phyloP scores from a whole-genome alignment of 129 eudicot species.

The Arctium minus region DNA sequence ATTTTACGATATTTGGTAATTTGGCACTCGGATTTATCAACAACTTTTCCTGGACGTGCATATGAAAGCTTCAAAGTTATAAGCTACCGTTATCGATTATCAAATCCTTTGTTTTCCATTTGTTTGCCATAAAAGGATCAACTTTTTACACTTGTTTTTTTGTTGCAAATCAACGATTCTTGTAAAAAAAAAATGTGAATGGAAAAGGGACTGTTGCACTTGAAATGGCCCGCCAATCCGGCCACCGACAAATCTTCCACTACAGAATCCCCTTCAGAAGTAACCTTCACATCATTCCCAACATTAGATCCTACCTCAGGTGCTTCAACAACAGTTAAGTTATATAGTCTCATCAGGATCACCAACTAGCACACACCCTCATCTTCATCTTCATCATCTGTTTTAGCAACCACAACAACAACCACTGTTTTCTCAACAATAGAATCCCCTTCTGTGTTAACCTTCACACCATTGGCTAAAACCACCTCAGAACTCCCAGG shows the following conservation, averaged over 20 bases:
- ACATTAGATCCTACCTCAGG: constrained; percentile 17
- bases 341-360: not conserved
- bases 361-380: constrained; percentile 26
- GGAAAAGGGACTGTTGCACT: no score
- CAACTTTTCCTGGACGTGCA: no score
- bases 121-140: not conserved
- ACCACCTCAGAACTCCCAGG: constrained; percentile 18
- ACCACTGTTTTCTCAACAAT: constrained; percentile 26
- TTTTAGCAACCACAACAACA: constrained; percentile 10
- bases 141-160: no score
- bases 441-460: no score
- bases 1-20: constrained; percentile 20
- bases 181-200: no score
- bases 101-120: not conserved
- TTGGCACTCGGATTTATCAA: constrained; percentile 13
- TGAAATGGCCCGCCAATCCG: no score
- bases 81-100: not conserved
- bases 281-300: constrained; percentile 21
- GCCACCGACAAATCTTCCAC: no score
- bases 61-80: not conserved
- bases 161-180: no score
- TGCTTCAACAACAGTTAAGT: constrained; percentile 1
- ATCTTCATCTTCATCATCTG: constrained; percentile 19
- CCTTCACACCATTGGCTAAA: constrained; percentile 27
- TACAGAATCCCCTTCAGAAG: no score